Evolutionary conservation across 352 stramenopile species (phyloP).

Genomic region (Globisporangium barbulae): DNA sequence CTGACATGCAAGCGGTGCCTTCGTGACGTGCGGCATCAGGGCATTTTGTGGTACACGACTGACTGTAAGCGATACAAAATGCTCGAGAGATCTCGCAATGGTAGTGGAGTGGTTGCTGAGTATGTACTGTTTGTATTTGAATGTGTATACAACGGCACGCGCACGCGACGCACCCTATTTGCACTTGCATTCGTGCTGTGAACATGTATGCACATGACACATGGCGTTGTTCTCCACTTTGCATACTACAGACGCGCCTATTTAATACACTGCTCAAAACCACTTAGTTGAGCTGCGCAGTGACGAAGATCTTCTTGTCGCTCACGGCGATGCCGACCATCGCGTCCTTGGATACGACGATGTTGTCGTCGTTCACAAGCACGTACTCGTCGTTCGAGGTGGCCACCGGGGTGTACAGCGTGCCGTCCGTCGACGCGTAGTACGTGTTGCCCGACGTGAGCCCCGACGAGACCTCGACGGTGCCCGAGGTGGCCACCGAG

Average conservation of each 20-base stretch:
- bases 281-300: constrained; percentile 14
- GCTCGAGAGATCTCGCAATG: not conserved
- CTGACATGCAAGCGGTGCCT: not conserved
- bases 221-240: not conserved
- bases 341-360: constrained; percentile 76
- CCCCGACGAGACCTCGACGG: constrained; percentile 38
- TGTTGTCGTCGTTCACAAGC: constrained; percentile 61
- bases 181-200: not conserved
- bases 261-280: not conserved
- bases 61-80: not conserved
- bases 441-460: constrained; percentile 52
- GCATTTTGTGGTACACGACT: too few relatives aligned
- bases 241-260: not conserved
- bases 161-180: not conserved
- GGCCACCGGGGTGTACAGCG: constrained; percentile 47
- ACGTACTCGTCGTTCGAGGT: constrained; percentile 54
- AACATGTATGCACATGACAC: not conserved
- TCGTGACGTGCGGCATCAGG: too few relatives aligned
- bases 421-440: constrained; percentile 65
- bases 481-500: constrained; percentile 57
- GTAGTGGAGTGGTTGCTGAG: not conserved
- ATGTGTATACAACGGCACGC: not conserved
- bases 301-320: constrained; percentile 59
- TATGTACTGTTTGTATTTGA: not conserved
- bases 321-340: constrained; percentile 67